These are phyloP conservation scores for Metschnikowia cubensis DNA, from an alignment of 805 yeast genomes.

Conservation along the genomic window DNA sequence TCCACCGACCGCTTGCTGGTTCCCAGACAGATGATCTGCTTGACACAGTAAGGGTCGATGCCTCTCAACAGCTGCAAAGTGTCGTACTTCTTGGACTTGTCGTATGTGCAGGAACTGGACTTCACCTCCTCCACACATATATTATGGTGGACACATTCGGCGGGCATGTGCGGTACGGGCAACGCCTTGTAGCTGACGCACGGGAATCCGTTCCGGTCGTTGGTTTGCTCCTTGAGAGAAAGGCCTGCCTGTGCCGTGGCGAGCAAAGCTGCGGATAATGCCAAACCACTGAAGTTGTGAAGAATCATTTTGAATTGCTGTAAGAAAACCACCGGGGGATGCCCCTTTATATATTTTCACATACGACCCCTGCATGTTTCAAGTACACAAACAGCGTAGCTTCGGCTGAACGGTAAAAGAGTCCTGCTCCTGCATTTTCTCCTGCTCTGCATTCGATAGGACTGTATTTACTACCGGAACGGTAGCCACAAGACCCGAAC, in stretches of 20 bases:
- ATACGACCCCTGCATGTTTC: too few species aligned
- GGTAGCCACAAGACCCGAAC: too few species aligned
- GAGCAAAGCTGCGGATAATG: background rate
- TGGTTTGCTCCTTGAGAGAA: background rate
- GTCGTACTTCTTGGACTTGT: background rate
- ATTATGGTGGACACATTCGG: background rate
- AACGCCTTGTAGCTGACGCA: background rate
- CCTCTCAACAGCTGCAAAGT: background rate
- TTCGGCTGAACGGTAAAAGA: too few species aligned
- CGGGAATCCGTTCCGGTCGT: background rate
- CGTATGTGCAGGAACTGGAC: background rate
- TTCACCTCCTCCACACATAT: background rate
- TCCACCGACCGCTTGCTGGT: background rate
- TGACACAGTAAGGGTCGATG: background rate
- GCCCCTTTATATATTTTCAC: too few species aligned
- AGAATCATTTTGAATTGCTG: too few species aligned
- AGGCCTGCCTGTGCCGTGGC: background rate
- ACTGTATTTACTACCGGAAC: too few species aligned
- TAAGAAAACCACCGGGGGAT: too few species aligned
- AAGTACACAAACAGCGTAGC: too few species aligned
- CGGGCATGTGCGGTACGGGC: background rate
- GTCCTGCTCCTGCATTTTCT: too few species aligned
- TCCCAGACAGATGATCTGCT: background rate
- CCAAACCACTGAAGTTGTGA: too few species aligned
- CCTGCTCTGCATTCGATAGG: too few species aligned